These are phyloP conservation scores for Phytophthora fragariaefolia DNA, from an alignment of 352 stramenopile species.

Conservation along the genomic window DNA sequence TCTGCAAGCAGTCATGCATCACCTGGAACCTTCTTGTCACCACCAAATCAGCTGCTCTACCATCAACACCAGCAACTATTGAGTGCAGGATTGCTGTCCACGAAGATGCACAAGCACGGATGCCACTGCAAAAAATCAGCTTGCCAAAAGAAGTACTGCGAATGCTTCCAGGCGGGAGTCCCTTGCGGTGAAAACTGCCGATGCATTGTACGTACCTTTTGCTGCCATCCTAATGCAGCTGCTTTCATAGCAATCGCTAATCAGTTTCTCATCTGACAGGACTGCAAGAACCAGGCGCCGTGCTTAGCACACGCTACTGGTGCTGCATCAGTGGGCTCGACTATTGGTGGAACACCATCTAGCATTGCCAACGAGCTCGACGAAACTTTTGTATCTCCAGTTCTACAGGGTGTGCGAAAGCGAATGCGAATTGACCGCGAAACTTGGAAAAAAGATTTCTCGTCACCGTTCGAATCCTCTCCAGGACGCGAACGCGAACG, in stretches of 20 bases:
- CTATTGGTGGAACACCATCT: constrained; percentile 24
- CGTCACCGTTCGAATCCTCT: constrained; percentile 68
- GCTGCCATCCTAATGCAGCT: background rate
- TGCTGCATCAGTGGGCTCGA: constrained; percentile 27
- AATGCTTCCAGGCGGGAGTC: constrained; percentile 95
- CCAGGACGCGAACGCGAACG: constrained; percentile 55
- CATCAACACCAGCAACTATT: constrained; percentile 29
- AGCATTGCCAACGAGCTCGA: constrained; percentile 46
- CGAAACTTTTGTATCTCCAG: constrained; percentile 68
- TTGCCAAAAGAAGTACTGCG: constrained; percentile 98
- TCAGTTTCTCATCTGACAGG: constrained; percentile 34
- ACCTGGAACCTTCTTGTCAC: constrained; percentile 32
- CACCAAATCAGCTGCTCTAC: constrained; percentile 18
- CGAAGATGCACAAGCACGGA: constrained; percentile 93
- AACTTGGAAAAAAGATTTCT: constrained; percentile 74
- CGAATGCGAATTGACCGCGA: constrained; percentile 72
- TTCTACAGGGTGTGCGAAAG: constrained; percentile 60
- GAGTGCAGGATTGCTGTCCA: constrained; percentile 33
- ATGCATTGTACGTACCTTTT: constrained; percentile 75
- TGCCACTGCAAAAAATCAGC: constrained; percentile 97
- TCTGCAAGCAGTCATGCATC: constrained; percentile 20
- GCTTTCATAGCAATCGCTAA: constrained; percentile 3
- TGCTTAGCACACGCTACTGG: constrained; percentile 48
- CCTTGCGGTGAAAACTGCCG: constrained; percentile 90
- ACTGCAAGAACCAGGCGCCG: constrained; percentile 82